These are phyloP conservation scores for Takashimella tepidaria DNA, from an alignment of 1,284 basidiomycete species.

Conservation along the genomic window DNA sequence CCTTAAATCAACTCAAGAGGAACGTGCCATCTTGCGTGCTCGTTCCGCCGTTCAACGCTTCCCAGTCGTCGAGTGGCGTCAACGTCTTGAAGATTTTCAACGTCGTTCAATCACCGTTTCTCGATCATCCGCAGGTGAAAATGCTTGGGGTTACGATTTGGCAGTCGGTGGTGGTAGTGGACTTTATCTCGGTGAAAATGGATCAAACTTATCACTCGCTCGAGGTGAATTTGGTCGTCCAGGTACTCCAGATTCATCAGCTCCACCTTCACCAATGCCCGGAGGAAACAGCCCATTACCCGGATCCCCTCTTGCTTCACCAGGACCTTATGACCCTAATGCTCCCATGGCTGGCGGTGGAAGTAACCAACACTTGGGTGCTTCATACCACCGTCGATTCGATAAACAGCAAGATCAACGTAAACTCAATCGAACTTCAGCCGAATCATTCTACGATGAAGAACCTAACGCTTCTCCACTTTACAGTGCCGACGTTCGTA, in stretches of 20 bases:
- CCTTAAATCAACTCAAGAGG: slow-evolving; percentile 79
- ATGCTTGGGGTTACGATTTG: slow-evolving; percentile 61
- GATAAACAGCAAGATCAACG: slow-evolving; percentile 22
- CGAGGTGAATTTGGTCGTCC: slow-evolving; percentile 50
- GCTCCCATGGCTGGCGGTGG: slow-evolving; percentile 21
- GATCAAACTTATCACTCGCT: slow-evolving; percentile 31
- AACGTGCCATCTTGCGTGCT: slow-evolving; percentile 82
- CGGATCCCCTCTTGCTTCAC: slow-evolving; percentile 17
- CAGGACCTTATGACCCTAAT: slow-evolving; percentile 11
- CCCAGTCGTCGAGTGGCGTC: slow-evolving; percentile 93
- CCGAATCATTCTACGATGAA: slow-evolving; percentile 48
- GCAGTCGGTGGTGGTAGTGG: slow-evolving; percentile 21
- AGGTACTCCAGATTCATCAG: slow-evolving; percentile 39
- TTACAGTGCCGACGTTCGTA: slow-evolving; percentile 31
- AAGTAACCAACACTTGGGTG: not conserved
- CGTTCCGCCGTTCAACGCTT: slow-evolving; percentile 89
- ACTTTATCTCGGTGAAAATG: slow-evolving; percentile 31
- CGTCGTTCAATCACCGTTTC: slow-evolving; percentile 70
- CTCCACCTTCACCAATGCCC: slow-evolving; percentile 32
- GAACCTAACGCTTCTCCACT: slow-evolving; percentile 40
- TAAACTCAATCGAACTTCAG: slow-evolving; percentile 37
- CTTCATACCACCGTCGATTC: slow-evolving; percentile 44
- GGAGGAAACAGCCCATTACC: slow-evolving; percentile 10
- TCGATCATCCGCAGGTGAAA: slow-evolving; percentile 60
- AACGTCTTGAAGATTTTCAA: slow-evolving; percentile 90